A percentile compares a stretch with the other conserved stretches of the same genome.
Conservation (phyloP, 2,329 filamentous ascomycete genomes). For the Alternaria ventricosa region DNA sequence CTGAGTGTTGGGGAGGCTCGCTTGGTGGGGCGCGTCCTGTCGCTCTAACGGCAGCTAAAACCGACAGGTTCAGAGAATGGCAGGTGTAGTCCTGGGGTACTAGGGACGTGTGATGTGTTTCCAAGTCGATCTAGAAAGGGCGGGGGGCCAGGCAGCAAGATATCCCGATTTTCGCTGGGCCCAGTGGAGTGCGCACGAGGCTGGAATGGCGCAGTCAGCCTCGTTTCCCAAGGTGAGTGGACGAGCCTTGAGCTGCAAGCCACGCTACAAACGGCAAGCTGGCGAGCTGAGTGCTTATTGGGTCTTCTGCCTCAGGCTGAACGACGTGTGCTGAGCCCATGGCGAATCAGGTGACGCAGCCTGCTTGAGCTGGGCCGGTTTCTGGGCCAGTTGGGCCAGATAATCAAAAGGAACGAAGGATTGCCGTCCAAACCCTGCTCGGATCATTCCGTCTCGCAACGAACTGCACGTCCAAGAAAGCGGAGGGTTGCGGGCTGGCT, state of each 20-base stretch:
- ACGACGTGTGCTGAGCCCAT: conserved; percentile 24
- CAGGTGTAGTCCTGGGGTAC: conserved; percentile 25
- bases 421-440: conserved; percentile 39
- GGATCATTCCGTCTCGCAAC: conserved; percentile 37
- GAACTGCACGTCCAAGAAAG: conserved; percentile 31
- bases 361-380: conserved; percentile 30
- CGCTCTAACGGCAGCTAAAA: conserved; percentile 37
- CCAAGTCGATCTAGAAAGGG: conserved; percentile 34
- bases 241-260: conserved; percentile 42
- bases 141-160: conserved; percentile 45
- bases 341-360: conserved; percentile 38
- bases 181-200: conserved; percentile 43
- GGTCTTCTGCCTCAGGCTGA: conserved; percentile 40
- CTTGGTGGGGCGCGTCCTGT: conserved; percentile 40
- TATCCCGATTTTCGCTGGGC: conserved; percentile 42
- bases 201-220: conserved; percentile 47
- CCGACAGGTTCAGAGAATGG: conserved; percentile 25
- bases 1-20: conserved; percentile 27
- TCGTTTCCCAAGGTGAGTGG: conserved; percentile 48
- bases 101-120: conserved; percentile 29
- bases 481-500: conserved; percentile 23
- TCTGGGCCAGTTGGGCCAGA: conserved; percentile 34
- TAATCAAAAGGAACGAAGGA: conserved; percentile 40
- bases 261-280: conserved; percentile 45
- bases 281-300: conserved; percentile 46